Percentiles rank a stretch among this genome's conserved stretches.
phyloP scores from a whole-genome alignment of 257 asterid species.

The Cordia subcordata region DNA sequence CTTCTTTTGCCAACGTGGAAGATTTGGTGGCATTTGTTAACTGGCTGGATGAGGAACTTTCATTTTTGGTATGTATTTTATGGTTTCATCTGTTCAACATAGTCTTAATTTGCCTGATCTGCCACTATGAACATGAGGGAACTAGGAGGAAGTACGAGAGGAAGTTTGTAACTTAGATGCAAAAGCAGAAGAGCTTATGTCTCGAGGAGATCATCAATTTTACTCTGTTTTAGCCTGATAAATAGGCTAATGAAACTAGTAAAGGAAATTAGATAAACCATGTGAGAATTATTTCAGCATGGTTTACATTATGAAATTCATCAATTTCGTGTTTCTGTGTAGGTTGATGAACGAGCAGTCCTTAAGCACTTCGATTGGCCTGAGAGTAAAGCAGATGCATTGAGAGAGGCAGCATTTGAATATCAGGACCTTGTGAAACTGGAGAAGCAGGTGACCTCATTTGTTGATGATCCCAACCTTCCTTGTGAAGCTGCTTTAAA shows the following conservation, averaged over 20 bases:
- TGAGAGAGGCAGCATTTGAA: slow-evolving; percentile 91
- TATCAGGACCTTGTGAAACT: slow-evolving; percentile 84
- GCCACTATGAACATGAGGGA: neutral
- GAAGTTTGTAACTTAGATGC: no score
- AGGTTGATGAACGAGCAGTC: slow-evolving; percentile 99
- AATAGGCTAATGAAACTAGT: neutral
- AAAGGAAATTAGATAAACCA: neutral
- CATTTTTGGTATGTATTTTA: slow-evolving; percentile 41
- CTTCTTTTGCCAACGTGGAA: slow-evolving; percentile 57
- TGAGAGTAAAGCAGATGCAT: slow-evolving; percentile 94
- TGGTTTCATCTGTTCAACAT: neutral
- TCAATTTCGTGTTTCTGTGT: slow-evolving; percentile 4
- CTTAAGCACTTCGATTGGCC: slow-evolving; percentile 99
- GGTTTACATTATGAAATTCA: neutral
- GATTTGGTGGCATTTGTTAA: slow-evolving; percentile 86
- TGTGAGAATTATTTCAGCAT: neutral
- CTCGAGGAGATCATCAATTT: no score
- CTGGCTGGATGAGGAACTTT: slow-evolving; percentile 96
- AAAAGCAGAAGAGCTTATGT: no score
- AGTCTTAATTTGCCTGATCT: slow-evolving; percentile 11
- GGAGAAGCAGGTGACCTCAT: slow-evolving; percentile 72
- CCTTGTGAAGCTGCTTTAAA: slow-evolving; percentile 84
- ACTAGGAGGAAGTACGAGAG: no score
- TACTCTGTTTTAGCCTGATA: neutral
- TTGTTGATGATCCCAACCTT: slow-evolving; percentile 74